Base-by-base conservation (phyloP, 2,329 filamentous ascomycete species). In the Taxawa tesnikishii region DNA sequence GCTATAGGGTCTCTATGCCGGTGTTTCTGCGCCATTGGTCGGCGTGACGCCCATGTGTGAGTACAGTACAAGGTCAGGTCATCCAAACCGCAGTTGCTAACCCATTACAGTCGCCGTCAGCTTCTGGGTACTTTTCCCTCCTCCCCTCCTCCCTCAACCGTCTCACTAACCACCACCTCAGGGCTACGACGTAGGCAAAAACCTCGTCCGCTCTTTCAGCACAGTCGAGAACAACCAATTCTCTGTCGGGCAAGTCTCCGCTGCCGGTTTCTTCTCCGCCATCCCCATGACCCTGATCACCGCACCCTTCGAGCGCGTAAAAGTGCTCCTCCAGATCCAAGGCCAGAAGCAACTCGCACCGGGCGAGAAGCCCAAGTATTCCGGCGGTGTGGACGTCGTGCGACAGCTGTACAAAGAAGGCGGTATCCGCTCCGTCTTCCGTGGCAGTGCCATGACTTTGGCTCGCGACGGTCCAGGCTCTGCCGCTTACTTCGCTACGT, bases 1-100 rank as follows among this genome's bases (percentile, higher is more conserved):
- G 8, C 4, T 33, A 9, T 62, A 82, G 57, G 90, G 90, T 6
- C 59, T 98, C 40, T 98, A 98, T 59, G 90, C 90, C n/a, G 90
- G 90, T 56, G 88, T 98, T 28, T 90, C 82, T 46, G 90, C 90
- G 48, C 90, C 90, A 27, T 64, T 98, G 40, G 82, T 94, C 7
- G 90, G 90, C 33, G 90, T 98, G 11, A 98, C 90, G 39, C 90
- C 90, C 34, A 98, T 98, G 90, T 98, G 87, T 94, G 72, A 62
- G 87, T 74, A 23, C 3, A 10, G 9, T 2, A 4, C 10, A 3
- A 24, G 11, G 21, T 12, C 12, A 25, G 8, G 6, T 8, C n/a
- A n/a, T 28, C 26, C 13, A 9, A 10, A 17, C 25, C 6, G 17
- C 14, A 10, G 39, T 21, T 33, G 15, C 38, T 51, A 38, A 50